These are phyloP conservation scores for Colletotrichum sp. DNA, from an alignment of 2,329 filamentous ascomycete species.

Conservation along the genomic window DNA sequence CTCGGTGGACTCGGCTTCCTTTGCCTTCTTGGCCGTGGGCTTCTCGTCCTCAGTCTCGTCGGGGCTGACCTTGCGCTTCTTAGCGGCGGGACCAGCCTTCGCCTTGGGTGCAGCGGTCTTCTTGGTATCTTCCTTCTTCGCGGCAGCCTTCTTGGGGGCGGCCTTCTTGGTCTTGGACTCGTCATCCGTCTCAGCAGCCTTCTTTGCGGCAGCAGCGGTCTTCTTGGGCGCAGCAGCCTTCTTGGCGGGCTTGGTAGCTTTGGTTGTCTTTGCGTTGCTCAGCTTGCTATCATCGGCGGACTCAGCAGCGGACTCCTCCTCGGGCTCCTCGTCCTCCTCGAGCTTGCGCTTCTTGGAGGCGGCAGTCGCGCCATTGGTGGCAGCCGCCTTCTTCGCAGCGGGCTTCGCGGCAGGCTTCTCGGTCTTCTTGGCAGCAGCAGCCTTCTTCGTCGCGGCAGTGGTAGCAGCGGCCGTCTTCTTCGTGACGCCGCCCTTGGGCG, in stretches of 20 bases:
- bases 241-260: conserved; percentile 35
- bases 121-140: conserved; percentile 36
- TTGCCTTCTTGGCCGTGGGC: conserved; percentile 24
- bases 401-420: conserved; percentile 24
- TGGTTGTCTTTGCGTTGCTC: conserved; percentile 23
- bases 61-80: conserved; percentile 23
- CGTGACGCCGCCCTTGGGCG: conserved; percentile 30
- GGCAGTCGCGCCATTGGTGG: conserved; percentile 27
- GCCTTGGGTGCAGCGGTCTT: conserved; percentile 15
- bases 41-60: conserved; percentile 21
- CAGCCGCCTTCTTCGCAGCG: conserved; percentile 28
- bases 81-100: conserved; percentile 13
- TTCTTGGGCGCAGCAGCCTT: conserved; percentile 24
- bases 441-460: conserved; percentile 30
- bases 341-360: conserved; percentile 21
- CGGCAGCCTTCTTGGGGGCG: conserved; percentile 59
- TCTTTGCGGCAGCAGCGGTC: conserved; percentile 18
- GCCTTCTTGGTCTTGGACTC: conserved; percentile 37
- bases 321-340: neutral
- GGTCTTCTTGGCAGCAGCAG: conserved; percentile 26
- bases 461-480: conserved; percentile 22
- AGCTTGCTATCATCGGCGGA: neutral
- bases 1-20: conserved; percentile 14
- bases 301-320: neutral
- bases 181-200: conserved; percentile 41